Percentiles rank a stretch among this genome's conserved stretches.
Conservation (phyloP, 352 stramenopile genomes). For the Globisporangium spiculum region DNA sequence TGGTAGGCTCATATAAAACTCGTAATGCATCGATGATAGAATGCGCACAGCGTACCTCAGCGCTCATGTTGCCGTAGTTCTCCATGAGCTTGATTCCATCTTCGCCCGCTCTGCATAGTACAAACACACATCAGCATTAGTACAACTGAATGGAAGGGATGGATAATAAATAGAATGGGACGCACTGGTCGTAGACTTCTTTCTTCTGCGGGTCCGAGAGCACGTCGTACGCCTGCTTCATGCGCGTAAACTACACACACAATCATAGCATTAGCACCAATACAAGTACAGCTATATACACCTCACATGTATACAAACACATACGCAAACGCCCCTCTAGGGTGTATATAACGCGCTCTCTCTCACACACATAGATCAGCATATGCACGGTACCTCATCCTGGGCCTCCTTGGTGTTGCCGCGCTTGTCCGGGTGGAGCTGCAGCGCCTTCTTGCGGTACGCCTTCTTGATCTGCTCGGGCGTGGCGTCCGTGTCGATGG, state of each 20-base stretch:
- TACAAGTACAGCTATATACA: constrained; percentile 5
- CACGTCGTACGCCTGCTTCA: constrained; percentile 93
- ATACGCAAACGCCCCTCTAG: background rate
- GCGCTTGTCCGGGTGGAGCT: constrained; percentile 91
- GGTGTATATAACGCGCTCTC: background rate
- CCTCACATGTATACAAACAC: constrained; percentile 20
- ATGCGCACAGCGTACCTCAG: constrained; percentile 27
- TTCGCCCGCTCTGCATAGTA: constrained; percentile 59
- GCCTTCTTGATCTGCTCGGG: constrained; percentile 91
- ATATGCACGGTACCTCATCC: constrained; percentile 39
- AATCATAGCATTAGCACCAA: background rate
- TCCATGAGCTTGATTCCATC: constrained; percentile 89
- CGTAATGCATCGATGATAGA: background rate
- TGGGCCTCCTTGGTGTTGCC: constrained; percentile 78
- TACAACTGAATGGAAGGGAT: background rate
- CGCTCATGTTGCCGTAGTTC: constrained; percentile 81
- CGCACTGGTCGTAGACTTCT: constrained; percentile 77
- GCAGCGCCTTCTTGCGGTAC: constrained; percentile 89
- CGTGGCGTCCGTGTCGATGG: constrained; percentile 65
- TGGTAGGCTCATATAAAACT: background rate
- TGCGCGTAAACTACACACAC: constrained; percentile 78
- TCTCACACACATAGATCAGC: background rate
- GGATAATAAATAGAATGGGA: background rate
- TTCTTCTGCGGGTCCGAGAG: constrained; percentile 87
- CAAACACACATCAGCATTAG: constrained; percentile 1